Base-by-base conservation (phyloP, 2,329 filamentous ascomycete genomes). In the Verticillium nubilum region DNA sequence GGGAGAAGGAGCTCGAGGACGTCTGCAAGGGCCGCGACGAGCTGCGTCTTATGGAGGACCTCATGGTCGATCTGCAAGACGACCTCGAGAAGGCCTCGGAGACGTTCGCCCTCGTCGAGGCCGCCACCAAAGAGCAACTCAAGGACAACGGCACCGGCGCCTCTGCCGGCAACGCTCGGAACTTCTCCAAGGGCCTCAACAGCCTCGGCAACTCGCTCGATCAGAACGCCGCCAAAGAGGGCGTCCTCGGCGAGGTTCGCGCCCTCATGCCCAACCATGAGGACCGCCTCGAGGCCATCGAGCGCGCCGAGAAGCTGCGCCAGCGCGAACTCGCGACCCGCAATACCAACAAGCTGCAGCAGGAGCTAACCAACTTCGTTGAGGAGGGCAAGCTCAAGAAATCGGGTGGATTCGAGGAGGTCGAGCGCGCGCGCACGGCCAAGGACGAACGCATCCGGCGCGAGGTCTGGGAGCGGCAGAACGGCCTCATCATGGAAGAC, bases 51-150 rank as follows among this genome's bases (percentile, higher is more conserved):
- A 94, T 97, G 80, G 95, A 99, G 77, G 95, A 98, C 67, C 84
- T 99, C 63, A 89, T 94, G 64, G 86, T 93, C 52, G 95, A 99
- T 77, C 77, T 99, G 63, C 87, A 95, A 69, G 93, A 97, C 69
- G 95, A 99, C 76, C 80, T 99, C 54, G 93, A 98, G 72, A 97
- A 98, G 77, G 93, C 94, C 1, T 87, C 88, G 0, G 90, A 96
- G 73, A 98, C 95, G 0, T 97, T 99, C 70, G 90, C 91, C 26
- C 84, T 99, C 0, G 95, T 99, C 17, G 95, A 99, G 75, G 90
- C 98, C 75, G 95, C 95, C 9, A 98, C 93, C n/a, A 97, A 96
- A 76, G 92, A 98, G 75, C 95, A 99, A 72, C 90, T 96, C 75
- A 91, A 96, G 71, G 88, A 89, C 61, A 83, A 78, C 54, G 83